These are phyloP conservation scores for Saururus chinensis DNA, from an alignment of 164 flowering plant species.

Conservation along the genomic window DNA sequence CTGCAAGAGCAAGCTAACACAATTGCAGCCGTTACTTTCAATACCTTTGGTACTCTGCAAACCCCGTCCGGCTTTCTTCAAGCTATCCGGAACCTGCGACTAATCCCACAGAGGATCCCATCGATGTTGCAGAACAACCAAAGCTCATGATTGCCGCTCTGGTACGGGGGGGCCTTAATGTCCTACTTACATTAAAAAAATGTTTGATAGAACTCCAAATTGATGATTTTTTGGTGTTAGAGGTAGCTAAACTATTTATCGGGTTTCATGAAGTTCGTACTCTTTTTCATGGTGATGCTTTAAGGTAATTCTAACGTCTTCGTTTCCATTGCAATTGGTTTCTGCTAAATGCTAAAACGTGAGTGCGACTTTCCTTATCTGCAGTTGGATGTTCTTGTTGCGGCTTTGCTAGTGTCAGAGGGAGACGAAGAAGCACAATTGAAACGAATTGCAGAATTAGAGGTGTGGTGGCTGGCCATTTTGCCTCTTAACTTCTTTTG, in stretches of 20 bases:
- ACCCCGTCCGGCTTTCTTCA: conserved; percentile 64
- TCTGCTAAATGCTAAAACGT: neutral
- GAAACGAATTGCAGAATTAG: conserved; percentile 75
- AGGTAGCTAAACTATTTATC: neutral
- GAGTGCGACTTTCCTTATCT: neutral
- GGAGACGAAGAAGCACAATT: conserved; percentile 94
- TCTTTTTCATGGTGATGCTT: too few relatives aligned
- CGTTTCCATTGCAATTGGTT: neutral
- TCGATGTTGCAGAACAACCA: conserved; percentile 48
- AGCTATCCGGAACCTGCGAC: conserved; percentile 76
- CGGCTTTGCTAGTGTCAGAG: conserved; percentile 78
- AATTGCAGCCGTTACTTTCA: conserved; percentile 60
- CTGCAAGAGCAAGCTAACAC: conserved; percentile 72
- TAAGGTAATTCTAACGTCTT: neutral
- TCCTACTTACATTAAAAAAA: neutral
- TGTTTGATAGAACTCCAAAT: neutral
- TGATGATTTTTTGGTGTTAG: neutral
- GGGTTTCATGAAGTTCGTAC: too few relatives aligned
- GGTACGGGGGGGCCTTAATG: conserved; percentile 18
- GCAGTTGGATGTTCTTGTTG: conserved; percentile 81
- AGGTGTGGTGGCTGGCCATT: conserved; percentile 27
- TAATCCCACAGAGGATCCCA: conserved; percentile 32
- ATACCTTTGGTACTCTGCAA: conserved; percentile 73
- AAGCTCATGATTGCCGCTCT: conserved; percentile 69
- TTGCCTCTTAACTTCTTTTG: too few relatives aligned